Conservation (phyloP, 2,329 filamentous ascomycete genomes). For the Dothideomycetes sp. region DNA sequence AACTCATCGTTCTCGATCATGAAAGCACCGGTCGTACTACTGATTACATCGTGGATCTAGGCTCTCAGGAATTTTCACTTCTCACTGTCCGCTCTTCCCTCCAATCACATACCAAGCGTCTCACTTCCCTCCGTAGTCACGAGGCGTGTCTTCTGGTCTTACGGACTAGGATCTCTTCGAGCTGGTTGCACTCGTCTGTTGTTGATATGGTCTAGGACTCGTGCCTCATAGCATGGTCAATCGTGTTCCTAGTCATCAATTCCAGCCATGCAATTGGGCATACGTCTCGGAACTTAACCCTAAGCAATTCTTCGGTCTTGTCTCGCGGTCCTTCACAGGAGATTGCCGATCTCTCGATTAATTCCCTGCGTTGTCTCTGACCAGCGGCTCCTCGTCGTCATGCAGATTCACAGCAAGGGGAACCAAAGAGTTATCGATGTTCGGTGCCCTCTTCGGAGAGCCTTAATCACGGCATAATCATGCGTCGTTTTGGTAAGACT, state of each 20-base stretch:
- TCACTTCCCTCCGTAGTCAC: constrained; percentile 74
- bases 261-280: constrained; percentile 45
- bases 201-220: constrained; percentile 41
- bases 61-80: constrained; percentile 1
- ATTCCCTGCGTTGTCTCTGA: constrained; percentile 23
- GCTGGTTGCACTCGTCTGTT: constrained; percentile 24
- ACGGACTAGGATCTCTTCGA: constrained; percentile 34
- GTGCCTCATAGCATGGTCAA: constrained; percentile 51
- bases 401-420: constrained; percentile 12
- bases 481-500: constrained; percentile 73
- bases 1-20: constrained; percentile 2
- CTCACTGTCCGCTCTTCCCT: constrained; percentile 6
- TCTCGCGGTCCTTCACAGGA: constrained; percentile 28
- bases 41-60: constrained; percentile 5
- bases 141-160: constrained; percentile 62
- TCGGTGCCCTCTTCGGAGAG: constrained; percentile 27
- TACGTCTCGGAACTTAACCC: constrained; percentile 90
- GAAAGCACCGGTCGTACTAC: constrained; percentile 5
- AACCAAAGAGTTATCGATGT: constrained; percentile 26
- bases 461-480: constrained; percentile 49
- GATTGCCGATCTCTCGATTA: constrained; percentile 67
- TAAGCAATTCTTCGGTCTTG: constrained; percentile 67
- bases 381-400: not conserved
- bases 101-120: constrained; percentile 42
- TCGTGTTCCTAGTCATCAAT: constrained; percentile 21